phyloP scores from a whole-genome alignment of 257 asterid genomes.

The Ligustrum vulgare region DNA sequence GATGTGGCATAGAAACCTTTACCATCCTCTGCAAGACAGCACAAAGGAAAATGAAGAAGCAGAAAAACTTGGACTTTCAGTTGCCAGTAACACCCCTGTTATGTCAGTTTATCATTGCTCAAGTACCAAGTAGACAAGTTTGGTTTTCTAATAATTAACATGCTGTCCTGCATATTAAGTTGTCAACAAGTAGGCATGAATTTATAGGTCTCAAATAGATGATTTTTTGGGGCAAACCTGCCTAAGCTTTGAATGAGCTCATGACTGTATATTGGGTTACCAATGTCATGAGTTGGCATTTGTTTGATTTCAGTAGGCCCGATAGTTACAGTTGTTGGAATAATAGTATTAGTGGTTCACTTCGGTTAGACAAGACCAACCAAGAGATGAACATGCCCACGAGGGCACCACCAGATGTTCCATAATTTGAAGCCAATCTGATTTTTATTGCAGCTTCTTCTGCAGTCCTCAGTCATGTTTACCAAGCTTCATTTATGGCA shows the following conservation, averaged over 20 bases:
- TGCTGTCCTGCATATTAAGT: not conserved
- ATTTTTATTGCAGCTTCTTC: too few species aligned
- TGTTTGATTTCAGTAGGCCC: too few species aligned
- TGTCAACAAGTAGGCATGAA: not conserved
- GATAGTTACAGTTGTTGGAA: too few species aligned
- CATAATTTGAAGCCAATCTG: not conserved
- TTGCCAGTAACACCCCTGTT: conserved; percentile 57
- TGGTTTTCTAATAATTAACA: not conserved
- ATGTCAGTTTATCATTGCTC: conserved; percentile 21
- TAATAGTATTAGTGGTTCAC: too few species aligned
- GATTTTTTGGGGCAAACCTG: not conserved
- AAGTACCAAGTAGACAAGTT: not conserved
- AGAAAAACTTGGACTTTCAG: conserved; percentile 58
- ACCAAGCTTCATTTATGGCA: too few species aligned
- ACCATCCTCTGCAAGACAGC: conserved; percentile 49
- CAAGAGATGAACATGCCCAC: too few species aligned
- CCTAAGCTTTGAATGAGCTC: not conserved
- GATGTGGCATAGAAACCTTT: conserved; percentile 50
- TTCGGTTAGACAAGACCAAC: too few species aligned
- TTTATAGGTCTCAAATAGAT: conserved; percentile 4
- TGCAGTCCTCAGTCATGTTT: too few species aligned
- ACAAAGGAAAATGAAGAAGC: conserved; percentile 62
- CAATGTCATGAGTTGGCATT: too few species aligned
- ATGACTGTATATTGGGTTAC: too few species aligned
- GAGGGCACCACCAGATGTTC: not conserved